These are phyloP conservation scores for Hericium alpestre DNA, from an alignment of 768 basidiomycete species.

Conservation along the genomic window DNA sequence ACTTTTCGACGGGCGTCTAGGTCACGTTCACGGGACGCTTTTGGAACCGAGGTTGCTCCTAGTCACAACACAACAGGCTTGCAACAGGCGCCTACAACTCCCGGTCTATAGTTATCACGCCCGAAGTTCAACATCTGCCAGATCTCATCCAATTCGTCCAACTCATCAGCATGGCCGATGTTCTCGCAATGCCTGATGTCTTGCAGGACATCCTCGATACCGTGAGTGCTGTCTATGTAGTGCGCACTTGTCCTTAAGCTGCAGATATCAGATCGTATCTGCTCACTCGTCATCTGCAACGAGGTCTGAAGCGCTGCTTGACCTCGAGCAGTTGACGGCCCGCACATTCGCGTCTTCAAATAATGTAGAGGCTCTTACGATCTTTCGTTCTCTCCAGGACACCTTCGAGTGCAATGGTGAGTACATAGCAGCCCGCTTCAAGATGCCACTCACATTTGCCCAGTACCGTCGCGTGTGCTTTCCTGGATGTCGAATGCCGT, in stretches of 20 bases:
- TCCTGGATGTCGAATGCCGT: slow-evolving; percentile 49
- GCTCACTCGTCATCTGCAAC: slow-evolving; percentile 41
- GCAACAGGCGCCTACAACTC: background rate
- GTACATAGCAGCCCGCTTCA: slow-evolving; percentile 16
- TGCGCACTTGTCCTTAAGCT: background rate
- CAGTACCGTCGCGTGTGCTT: slow-evolving; percentile 61
- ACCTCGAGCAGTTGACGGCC: slow-evolving; percentile 26
- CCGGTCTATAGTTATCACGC: background rate
- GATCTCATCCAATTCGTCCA: background rate
- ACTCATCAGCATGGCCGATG: background rate
- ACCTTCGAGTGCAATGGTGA: slow-evolving; percentile 77
- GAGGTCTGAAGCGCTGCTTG: slow-evolving; percentile 44
- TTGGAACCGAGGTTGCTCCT: too few species aligned
- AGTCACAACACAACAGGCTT: too few species aligned
- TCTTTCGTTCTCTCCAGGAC: slow-evolving; percentile 51
- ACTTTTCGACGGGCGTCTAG: too few species aligned
- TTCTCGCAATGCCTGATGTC: slow-evolving; percentile 28
- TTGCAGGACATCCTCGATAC: slow-evolving; percentile 60
- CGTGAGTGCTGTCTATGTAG: slow-evolving; percentile 28
- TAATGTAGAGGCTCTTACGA: slow-evolving; percentile 30
- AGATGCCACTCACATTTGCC: background rate
- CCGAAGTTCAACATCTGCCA: background rate
- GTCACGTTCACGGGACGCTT: too few species aligned
- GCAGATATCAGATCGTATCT: slow-evolving; percentile 44
- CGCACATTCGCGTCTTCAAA: slow-evolving; percentile 44